Conservation (phyloP, 495 filamentous ascomycete species). For the Penicillium macrosclerotiorum region DNA sequence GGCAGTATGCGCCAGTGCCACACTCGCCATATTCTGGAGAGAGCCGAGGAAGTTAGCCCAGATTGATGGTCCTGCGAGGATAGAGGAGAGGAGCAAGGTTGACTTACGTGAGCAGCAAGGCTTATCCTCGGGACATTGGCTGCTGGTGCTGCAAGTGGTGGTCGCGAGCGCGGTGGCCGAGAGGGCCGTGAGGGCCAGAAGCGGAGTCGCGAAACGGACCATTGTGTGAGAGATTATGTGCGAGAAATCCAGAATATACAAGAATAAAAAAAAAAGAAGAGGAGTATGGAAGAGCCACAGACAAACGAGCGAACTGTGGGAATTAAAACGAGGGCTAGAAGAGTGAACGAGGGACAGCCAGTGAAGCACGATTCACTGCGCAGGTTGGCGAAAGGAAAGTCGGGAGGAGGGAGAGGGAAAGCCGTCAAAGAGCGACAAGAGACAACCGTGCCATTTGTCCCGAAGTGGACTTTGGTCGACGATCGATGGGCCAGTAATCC, state of each 20-base stretch:
- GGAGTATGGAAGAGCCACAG: slow-evolving; percentile 18
- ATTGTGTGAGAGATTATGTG: slow-evolving; percentile 28
- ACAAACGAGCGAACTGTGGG: slow-evolving; percentile 23
- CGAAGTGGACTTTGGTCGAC: no score
- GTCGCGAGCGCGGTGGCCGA: slow-evolving; percentile 37
- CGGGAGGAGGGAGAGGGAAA: neutral
- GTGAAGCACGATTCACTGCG: slow-evolving; percentile 7
- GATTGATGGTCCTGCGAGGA: neutral
- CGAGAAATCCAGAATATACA: slow-evolving; percentile 18
- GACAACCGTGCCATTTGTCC: no score
- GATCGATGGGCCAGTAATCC: no score
- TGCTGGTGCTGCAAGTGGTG: slow-evolving; percentile 52
- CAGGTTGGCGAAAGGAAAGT: neutral
- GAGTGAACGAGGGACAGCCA: slow-evolving; percentile 11
- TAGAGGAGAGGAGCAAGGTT: neutral
- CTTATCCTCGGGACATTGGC: slow-evolving; percentile 67
- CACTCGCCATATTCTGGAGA: slow-evolving; percentile 86
- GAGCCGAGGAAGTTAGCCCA: neutral
- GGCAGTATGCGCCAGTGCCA: slow-evolving; percentile 89
- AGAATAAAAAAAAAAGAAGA: slow-evolving; percentile 1
- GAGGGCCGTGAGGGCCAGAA: slow-evolving; percentile 33
- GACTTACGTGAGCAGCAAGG: slow-evolving; percentile 94
- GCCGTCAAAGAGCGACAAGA: no score
- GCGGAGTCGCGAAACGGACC: slow-evolving; percentile 34
- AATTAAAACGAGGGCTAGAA: slow-evolving; percentile 8